Evolutionary conservation across 2,329 filamentous ascomycete species (phyloP).

Genomic region (Stromatinia cepivora): DNA sequence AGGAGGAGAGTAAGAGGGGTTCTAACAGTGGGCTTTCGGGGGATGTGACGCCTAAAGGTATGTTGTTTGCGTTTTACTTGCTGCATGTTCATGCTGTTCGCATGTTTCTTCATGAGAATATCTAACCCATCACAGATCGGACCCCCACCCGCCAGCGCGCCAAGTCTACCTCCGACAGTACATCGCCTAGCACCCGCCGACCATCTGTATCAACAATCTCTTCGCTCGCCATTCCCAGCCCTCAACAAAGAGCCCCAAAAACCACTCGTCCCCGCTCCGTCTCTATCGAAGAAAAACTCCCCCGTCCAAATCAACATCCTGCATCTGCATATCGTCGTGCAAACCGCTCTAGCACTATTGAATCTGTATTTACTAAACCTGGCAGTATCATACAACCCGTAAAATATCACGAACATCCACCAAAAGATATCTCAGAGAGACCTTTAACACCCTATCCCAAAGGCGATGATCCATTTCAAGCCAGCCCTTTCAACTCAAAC

Average conservation of each 20-base stretch:
- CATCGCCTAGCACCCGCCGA: background rate
- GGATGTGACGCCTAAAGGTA: constrained; percentile 1
- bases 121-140: background rate
- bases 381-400: background rate
- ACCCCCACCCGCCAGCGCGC: background rate
- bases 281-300: constrained; percentile 19
- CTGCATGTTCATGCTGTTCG: background rate
- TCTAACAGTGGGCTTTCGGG: background rate
- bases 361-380: constrained; percentile 18
- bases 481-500: background rate
- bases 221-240: background rate
- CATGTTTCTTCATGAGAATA: background rate
- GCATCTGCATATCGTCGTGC: constrained; percentile 8
- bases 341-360: constrained; percentile 22
- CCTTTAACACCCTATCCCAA: constrained; percentile 30
- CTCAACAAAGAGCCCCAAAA: background rate
- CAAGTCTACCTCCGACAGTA: background rate
- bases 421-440: constrained; percentile 21
- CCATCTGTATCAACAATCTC: constrained; percentile 12
- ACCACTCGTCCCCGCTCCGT: constrained; percentile 14
- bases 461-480: constrained; percentile 11
- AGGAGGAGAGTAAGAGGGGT: too few relatives aligned
- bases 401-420: background rate
- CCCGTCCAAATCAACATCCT: constrained; percentile 10
- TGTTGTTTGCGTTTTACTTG: background rate